Evolutionary conservation across 192 early-diverging fungal genomes (phyloP), one percentile per base, ranked within the genome.

Genomic region (Backusella tuberculispora): DNA sequence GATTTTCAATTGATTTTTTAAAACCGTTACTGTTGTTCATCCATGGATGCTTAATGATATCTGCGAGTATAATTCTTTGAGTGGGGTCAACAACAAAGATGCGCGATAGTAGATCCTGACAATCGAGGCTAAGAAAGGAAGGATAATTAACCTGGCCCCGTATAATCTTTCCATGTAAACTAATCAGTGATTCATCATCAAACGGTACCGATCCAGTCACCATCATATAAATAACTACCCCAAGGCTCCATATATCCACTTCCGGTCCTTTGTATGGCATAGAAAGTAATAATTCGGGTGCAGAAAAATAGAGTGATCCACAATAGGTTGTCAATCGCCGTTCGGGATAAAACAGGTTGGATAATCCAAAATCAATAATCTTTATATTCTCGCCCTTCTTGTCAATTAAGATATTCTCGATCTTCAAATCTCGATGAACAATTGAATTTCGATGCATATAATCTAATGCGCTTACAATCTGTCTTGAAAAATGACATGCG

Each of bases 291-390:
- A 95, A 90, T 78, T 95, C 94, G 12, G 94, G 94, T 4, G 94
- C 92, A 14, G 92, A 91, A 74, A 94, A 95, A 74, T 93, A 93
- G 8, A 93, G 91, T 10, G 86, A 91, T 6, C 88, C 88, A 63
- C 86, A 88, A 71, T 86, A 88, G 3, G 86, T 88, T 29, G 84
- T 80, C 44, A 89, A 72, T 78, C 83, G 86, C 60, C 79, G 76
- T 67, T 86, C 81, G 74, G 81, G 83, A 64, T 82, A 77, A 71
- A 88, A 89, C 38, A 84, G 85, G 80, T 94, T 95, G 41, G 90
- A 90, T 80, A 96, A 93, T 0, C 95, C 95, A 88, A 92, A 96
- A 82, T 96, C 95, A 68, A 96, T 96, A 63, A 96, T 92, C 75
- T 93, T 93, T 64, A 96, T 89, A 42, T 81, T 87, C 34, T 69